Evolutionary conservation across 2,329 filamentous ascomycete species (phyloP).

Genomic region (Beauveria rudraprayagi): DNA sequence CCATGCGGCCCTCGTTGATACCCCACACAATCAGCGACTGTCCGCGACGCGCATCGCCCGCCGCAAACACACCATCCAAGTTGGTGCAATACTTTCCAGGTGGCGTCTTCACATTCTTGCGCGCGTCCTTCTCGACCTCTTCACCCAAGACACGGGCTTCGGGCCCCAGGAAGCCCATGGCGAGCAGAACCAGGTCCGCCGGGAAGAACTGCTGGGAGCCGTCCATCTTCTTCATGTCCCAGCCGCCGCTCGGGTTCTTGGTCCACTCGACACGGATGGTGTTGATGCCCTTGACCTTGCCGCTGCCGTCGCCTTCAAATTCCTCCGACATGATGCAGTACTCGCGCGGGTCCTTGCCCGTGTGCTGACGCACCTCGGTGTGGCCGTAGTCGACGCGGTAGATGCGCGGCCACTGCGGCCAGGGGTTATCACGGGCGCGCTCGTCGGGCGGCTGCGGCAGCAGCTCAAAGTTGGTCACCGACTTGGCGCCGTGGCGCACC

Average conservation of each 20-base stretch:
- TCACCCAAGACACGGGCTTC: slow-evolving; percentile 82
- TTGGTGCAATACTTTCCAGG: slow-evolving; percentile 84
- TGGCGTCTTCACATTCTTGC: slow-evolving; percentile 94
- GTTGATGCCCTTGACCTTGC: slow-evolving; percentile 91
- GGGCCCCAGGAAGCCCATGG: slow-evolving; percentile 95
- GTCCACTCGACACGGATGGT: slow-evolving; percentile 95
- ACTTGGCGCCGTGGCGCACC: slow-evolving; percentile 90
- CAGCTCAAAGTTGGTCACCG: slow-evolving; percentile 92
- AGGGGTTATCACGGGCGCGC: slow-evolving; percentile 90
- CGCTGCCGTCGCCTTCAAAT: slow-evolving; percentile 81
- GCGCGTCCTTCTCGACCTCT: slow-evolving; percentile 81
- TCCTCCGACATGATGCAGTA: slow-evolving; percentile 98
- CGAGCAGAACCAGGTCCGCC: slow-evolving; percentile 85
- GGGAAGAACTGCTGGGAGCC: slow-evolving; percentile 94
- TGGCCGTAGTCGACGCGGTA: slow-evolving; percentile 99
- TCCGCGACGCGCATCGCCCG: slow-evolving; percentile 88
- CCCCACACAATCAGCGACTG: slow-evolving; percentile 97
- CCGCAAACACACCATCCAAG: slow-evolving; percentile 80
- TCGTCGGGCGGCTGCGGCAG: slow-evolving; percentile 85
- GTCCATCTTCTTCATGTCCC: slow-evolving; percentile 98
- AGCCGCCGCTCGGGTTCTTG: slow-evolving; percentile 77
- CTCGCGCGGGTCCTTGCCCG: slow-evolving; percentile 91
- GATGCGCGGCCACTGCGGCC: slow-evolving; percentile 96
- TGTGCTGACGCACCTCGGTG: slow-evolving; percentile 90
- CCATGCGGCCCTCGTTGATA: slow-evolving; percentile 94